phyloP scores from a whole-genome alignment of 805 yeast genomes.

The Schizosaccharomyces cryophilus region DNA sequence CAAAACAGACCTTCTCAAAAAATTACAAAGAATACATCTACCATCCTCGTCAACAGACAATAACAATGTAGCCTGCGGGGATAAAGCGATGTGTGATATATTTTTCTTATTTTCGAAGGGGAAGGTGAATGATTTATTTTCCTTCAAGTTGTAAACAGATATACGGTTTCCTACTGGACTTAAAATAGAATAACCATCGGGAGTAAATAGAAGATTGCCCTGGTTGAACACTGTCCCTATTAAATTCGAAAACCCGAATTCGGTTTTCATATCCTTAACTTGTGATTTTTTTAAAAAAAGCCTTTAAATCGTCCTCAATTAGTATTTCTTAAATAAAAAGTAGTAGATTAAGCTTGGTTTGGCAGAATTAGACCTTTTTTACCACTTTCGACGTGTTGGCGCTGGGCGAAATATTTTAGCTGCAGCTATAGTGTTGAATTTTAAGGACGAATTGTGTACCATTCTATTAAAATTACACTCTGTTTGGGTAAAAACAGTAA shows the following conservation, averaged over 20 bases:
- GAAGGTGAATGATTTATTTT: conserved; percentile 64
- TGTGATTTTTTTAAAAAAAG: no score
- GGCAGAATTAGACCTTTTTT: no score
- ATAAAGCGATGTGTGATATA: conserved; percentile 54
- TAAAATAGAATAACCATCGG: conserved; percentile 60
- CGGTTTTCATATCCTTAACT: conserved; percentile 44
- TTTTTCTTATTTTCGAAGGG: conserved; percentile 81
- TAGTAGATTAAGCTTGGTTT: no score
- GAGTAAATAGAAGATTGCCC: conserved; percentile 70
- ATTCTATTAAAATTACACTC: no score
- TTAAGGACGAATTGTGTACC: no score
- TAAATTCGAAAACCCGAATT: conserved; percentile 57
- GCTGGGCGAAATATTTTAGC: no score
- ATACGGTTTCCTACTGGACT: conserved; percentile 92
- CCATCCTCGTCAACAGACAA: conserved; percentile 71
- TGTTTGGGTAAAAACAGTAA: no score
- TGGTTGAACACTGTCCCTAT: conserved; percentile 84
- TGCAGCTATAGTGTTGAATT: no score
- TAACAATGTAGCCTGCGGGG: conserved; percentile 55
- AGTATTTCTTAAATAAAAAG: no score
- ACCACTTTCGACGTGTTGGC: no score
- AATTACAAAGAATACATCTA: conserved; percentile 75
- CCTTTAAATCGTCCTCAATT: no score
- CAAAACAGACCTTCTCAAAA: conserved; percentile 53
- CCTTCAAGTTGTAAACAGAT: conserved; percentile 51